phyloP scores from a whole-genome alignment of 768 basidiomycete species.

The Rhodotorula babjevae region DNA sequence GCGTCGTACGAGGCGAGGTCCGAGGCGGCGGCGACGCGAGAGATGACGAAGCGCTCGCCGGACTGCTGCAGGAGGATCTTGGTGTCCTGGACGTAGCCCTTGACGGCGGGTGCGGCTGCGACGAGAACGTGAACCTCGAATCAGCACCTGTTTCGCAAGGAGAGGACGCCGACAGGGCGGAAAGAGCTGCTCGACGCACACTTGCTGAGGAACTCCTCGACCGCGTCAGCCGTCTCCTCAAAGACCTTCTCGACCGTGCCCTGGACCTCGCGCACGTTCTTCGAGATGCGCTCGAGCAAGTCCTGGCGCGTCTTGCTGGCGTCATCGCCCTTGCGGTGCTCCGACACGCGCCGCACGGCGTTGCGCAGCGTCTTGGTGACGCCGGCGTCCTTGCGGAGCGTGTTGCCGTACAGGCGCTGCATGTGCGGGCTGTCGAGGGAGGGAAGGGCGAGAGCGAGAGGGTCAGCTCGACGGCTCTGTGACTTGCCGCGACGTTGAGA shows the following conservation, averaged over 20 bases:
- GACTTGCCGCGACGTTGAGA: no score
- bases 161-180: neutral
- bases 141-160: neutral
- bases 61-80: constrained; percentile 86
- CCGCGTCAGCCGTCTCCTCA: constrained; percentile 83
- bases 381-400: constrained; percentile 89
- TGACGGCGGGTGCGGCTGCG: constrained; percentile 73
- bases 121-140: accelerated
- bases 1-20: constrained; percentile 76
- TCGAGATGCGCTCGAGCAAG: constrained; percentile 63
- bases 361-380: constrained; percentile 97
- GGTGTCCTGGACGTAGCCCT: constrained; percentile 87
- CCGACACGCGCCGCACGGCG: constrained; percentile 45
- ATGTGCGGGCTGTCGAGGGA: constrained; percentile 76
- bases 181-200: constrained; percentile 44
- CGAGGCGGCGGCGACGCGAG: constrained; percentile 69
- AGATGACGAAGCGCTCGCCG: constrained; percentile 82
- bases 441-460: neutral
- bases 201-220: constrained; percentile 87
- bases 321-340: constrained; percentile 65
- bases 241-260: constrained; percentile 94
- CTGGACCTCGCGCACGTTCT: constrained; percentile 81
- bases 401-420: constrained; percentile 89
- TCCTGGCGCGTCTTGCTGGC: constrained; percentile 48
- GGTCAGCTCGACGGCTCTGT: no score